phyloP scores from a whole-genome alignment of 495 filamentous ascomycete genomes.

The Pseudomonodictys pantanalensis region DNA sequence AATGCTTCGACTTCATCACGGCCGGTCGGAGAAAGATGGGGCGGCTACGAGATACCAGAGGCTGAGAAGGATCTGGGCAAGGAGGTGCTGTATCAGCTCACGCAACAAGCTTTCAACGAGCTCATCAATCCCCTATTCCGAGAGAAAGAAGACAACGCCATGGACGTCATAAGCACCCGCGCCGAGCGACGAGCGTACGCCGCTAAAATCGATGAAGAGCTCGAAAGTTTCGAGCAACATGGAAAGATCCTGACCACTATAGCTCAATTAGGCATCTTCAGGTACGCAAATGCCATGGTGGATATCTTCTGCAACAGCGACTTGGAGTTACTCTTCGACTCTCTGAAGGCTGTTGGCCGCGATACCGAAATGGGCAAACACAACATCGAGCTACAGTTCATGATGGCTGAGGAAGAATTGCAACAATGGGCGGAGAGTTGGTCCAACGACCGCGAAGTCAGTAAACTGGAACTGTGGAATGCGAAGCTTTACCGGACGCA shows the following conservation, averaged over 20 bases:
- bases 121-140: slow-evolving; percentile 83
- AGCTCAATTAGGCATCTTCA: slow-evolving; percentile 1
- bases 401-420: slow-evolving; percentile 1
- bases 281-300: slow-evolving; percentile 9
- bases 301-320: not conserved
- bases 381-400: not conserved
- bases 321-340: slow-evolving; percentile 1
- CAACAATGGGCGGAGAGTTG: not conserved
- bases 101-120: slow-evolving; percentile 88
- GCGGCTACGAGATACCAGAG: slow-evolving; percentile 75
- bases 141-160: slow-evolving; percentile 70
- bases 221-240: slow-evolving; percentile 12
- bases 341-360: not conserved
- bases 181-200: slow-evolving; percentile 58
- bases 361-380: not conserved
- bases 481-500: slow-evolving; percentile 28
- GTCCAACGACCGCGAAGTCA: slow-evolving; percentile 3
- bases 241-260: slow-evolving; percentile 6
- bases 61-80: slow-evolving; percentile 78
- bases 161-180: slow-evolving; percentile 64
- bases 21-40: slow-evolving; percentile 71
- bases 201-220: slow-evolving; percentile 17
- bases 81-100: slow-evolving; percentile 86
- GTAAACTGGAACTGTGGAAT: slow-evolving; percentile 17
- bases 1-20: slow-evolving; percentile 78